Evolutionary conservation across 1,139 yeast species (phyloP).

Genomic region (Diutina ranongensis): DNA sequence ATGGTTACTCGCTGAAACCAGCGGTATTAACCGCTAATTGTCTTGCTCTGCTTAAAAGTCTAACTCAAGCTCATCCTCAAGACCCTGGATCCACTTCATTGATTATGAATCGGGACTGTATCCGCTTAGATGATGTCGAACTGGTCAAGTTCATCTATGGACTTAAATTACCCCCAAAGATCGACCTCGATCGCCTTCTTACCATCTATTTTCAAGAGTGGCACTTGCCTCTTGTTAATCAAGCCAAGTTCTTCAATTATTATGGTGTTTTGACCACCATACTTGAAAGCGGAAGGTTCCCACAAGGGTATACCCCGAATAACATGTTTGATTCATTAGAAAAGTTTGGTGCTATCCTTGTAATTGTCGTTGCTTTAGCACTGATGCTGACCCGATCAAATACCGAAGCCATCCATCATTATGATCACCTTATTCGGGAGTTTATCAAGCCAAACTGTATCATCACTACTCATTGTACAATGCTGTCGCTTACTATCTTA

Average conservation of each 20-base stretch:
- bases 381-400: conserved; percentile 18
- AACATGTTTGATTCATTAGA: conserved; percentile 28
- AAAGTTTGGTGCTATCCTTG: conserved; percentile 49
- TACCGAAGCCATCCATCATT: conserved; percentile 23
- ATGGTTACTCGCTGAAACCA: conserved; percentile 60
- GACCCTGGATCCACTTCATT: not conserved
- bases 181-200: conserved; percentile 45
- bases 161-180: conserved; percentile 25
- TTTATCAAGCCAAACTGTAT: conserved; percentile 42
- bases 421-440: conserved; percentile 40
- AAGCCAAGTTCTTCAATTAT: conserved; percentile 47
- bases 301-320: conserved; percentile 7
- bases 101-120: conserved; percentile 11
- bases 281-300: conserved; percentile 14
- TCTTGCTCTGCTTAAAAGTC: conserved; percentile 56
- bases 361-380: conserved; percentile 48
- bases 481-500: conserved; percentile 61
- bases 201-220: conserved; percentile 67
- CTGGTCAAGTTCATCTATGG: conserved; percentile 33
- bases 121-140: conserved; percentile 18
- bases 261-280: conserved; percentile 39
- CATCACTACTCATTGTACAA: conserved; percentile 44
- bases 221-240: conserved; percentile 69
- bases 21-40: conserved; percentile 59
- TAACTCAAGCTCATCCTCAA: not conserved